Evolutionary conservation across 140 eudicot genomes (phyloP).

Genomic region (Erigeron philadelphicus): DNA sequence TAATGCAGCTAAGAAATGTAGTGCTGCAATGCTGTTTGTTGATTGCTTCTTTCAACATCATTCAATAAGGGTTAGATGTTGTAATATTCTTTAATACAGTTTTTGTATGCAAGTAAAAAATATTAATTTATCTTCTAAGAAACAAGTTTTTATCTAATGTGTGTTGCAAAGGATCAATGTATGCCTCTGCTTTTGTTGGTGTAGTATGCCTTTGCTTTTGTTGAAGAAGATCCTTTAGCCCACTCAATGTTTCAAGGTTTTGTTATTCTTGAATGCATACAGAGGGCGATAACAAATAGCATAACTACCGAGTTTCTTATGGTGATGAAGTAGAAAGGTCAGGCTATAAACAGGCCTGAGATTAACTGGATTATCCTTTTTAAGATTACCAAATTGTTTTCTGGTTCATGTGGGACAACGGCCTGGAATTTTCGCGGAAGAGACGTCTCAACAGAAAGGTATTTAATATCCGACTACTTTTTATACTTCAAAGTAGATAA

Average conservation of each 20-base stretch:
- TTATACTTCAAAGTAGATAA: constrained; percentile 7
- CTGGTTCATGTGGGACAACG: no score
- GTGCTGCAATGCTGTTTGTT: constrained; percentile 19
- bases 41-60: constrained; percentile 31
- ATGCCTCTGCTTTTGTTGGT: constrained; percentile 20
- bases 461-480: neutral
- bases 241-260: constrained; percentile 1
- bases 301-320: no score
- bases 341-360: constrained; percentile 66
- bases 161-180: constrained; percentile 29
- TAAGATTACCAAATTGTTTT: no score
- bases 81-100: constrained; percentile 9
- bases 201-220: constrained; percentile 21
- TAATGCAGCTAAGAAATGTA: constrained; percentile 1
- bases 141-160: constrained; percentile 29
- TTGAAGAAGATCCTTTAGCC: constrained; percentile 24
- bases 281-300: constrained; percentile 1
- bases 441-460: constrained; percentile 50
- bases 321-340: constrained; percentile 24
- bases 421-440: constrained; percentile 69
- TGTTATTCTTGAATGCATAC: neutral
- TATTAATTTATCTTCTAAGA: constrained; percentile 20
- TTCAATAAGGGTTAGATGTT: constrained; percentile 6
- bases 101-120: constrained; percentile 21
- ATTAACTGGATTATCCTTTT: no score